phyloP scores from a whole-genome alignment of 805 yeast genomes.

The Cyberlindnera xishuangbannaensis region DNA sequence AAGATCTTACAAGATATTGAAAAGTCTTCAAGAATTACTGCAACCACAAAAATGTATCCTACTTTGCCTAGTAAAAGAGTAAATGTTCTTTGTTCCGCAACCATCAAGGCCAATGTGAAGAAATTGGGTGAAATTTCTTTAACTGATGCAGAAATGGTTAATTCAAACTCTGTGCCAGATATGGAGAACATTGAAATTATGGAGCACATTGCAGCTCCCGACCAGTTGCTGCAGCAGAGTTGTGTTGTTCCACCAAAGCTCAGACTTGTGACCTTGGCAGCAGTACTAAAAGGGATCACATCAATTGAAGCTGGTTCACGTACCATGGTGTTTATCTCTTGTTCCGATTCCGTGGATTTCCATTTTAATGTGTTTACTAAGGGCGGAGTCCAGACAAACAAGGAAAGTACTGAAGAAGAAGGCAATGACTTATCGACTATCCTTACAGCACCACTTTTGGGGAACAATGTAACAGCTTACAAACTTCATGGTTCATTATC shows the following conservation, averaged over 20 bases:
- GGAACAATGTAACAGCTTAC: slow-evolving; percentile 40
- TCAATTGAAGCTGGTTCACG: slow-evolving; percentile 35
- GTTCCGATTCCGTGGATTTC: slow-evolving; percentile 95
- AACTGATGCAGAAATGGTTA: slow-evolving; percentile 65
- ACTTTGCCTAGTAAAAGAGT: slow-evolving; percentile 64
- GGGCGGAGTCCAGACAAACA: slow-evolving; percentile 35
- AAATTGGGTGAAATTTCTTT: slow-evolving; percentile 76
- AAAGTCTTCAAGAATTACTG: slow-evolving; percentile 31
- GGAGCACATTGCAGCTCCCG: slow-evolving; percentile 61
- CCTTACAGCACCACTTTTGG: slow-evolving; percentile 48
- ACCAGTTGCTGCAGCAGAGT: slow-evolving; percentile 76
- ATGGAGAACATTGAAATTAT: slow-evolving; percentile 24
- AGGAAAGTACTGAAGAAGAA: slow-evolving; percentile 30
- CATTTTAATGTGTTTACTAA: slow-evolving; percentile 73
- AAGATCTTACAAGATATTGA: slow-evolving; percentile 62
- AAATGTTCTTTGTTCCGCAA: slow-evolving; percentile 90
- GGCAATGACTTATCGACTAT: slow-evolving; percentile 32
- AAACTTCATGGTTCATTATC: slow-evolving; percentile 88
- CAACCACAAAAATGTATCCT: slow-evolving; percentile 37
- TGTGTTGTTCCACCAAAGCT: slow-evolving; percentile 90
- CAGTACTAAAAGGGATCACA: slow-evolving; percentile 49
- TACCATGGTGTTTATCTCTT: slow-evolving; percentile 82
- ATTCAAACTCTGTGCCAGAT: slow-evolving; percentile 28
- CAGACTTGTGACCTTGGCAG: slow-evolving; percentile 75
- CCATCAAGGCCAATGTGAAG: slow-evolving; percentile 75